Percentiles rank a stretch among this genome's conserved stretches.
Conservation (phyloP, 257 asterid species). For the Penstemon barbatus region DNA sequence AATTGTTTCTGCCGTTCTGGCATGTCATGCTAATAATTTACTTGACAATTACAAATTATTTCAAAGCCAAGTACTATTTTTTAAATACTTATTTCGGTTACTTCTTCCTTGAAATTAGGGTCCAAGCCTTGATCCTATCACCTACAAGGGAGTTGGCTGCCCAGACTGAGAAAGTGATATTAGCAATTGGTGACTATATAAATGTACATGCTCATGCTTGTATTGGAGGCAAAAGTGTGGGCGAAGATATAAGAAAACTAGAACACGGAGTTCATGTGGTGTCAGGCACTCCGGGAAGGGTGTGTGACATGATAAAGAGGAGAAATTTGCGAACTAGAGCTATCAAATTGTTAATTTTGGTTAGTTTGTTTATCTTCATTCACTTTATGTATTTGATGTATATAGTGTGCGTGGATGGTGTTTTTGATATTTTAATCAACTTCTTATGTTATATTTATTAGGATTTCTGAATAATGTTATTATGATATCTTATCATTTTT, state of each 20-base stretch:
- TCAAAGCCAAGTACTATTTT: neutral
- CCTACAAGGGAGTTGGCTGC: slow-evolving; percentile 98
- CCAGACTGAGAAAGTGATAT: slow-evolving; percentile 88
- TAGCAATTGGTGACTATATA: slow-evolving; percentile 85
- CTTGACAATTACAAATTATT: neutral
- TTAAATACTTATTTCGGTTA: neutral
- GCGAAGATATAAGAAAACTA: slow-evolving; percentile 88
- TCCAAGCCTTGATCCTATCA: slow-evolving; percentile 90
- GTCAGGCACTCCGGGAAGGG: slow-evolving; percentile 99
- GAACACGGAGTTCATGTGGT: slow-evolving; percentile 98
- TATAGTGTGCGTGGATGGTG: neutral
- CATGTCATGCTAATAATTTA: no score
- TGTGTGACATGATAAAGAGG: slow-evolving; percentile 96
- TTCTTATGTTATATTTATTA: neutral
- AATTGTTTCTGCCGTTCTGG: neutral
- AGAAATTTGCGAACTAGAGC: slow-evolving; percentile 88
- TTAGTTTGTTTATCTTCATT: slow-evolving; percentile 36
- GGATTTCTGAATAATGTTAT: neutral
- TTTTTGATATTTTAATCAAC: neutral
- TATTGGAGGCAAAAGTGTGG: slow-evolving; percentile 96
- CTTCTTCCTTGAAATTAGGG: slow-evolving; percentile 44
- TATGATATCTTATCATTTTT: slow-evolving; percentile 3
- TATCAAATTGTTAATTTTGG: slow-evolving; percentile 77
- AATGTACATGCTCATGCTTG: slow-evolving; percentile 96
- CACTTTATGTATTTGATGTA: neutral